Evolutionary conservation across 257 asterid species (phyloP).

Genomic region (Solanum boliviense): DNA sequence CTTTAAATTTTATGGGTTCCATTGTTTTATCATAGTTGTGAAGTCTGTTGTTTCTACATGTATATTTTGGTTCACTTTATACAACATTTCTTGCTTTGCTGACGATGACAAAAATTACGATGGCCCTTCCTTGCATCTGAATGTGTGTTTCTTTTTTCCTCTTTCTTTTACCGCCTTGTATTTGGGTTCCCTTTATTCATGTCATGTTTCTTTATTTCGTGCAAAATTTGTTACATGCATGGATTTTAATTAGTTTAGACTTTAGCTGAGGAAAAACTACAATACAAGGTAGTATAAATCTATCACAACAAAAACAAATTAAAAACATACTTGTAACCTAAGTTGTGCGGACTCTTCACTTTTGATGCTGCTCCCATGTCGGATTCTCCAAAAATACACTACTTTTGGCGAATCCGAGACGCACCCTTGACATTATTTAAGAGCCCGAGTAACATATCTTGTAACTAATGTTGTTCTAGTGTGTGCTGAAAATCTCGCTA

Average conservation of each 20-base stretch:
- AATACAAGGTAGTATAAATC: neutral
- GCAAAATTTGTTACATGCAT: neutral
- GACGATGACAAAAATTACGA: neutral
- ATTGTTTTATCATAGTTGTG: neutral
- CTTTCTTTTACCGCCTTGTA: neutral
- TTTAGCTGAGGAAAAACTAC: neutral
- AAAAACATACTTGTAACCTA: neutral
- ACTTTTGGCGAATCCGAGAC: too few species aligned
- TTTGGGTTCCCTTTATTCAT: neutral
- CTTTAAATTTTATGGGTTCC: neutral
- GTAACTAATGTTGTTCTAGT: neutral
- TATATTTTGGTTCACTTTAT: neutral
- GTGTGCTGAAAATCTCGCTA: neutral
- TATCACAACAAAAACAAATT: neutral
- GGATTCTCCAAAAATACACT: too few species aligned
- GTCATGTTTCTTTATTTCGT: neutral
- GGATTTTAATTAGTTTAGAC: neutral
- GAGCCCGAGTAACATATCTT: neutral
- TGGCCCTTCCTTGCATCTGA: neutral
- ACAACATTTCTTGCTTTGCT: neutral
- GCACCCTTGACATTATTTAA: too few species aligned
- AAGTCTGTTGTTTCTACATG: neutral
- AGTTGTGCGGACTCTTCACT: too few species aligned
- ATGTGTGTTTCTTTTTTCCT: neutral
- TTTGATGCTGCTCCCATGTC: too few species aligned